Evolutionary conservation across 805 yeast genomes (phyloP).

Genomic region (Yarrowia hollandica): DNA sequence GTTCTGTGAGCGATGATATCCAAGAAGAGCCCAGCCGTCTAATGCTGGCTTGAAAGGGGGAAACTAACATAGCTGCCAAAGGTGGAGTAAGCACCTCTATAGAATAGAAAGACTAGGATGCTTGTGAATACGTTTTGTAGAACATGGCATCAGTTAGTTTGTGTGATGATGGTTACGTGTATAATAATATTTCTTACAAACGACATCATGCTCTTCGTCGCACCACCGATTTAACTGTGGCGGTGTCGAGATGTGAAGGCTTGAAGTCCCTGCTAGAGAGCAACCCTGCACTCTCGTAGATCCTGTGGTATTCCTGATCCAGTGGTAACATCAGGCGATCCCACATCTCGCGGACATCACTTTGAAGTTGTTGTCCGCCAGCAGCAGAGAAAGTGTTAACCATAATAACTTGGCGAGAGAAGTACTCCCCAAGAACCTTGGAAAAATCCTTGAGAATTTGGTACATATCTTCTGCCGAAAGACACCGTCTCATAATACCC

Average conservation of each 20-base stretch:
- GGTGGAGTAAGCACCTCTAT: constrained; percentile 9
- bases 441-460: constrained; percentile 38
- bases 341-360: constrained; percentile 43
- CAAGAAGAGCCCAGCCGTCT: constrained; percentile 15
- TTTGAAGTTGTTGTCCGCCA: constrained; percentile 44
- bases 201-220: background rate
- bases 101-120: background rate
- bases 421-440: constrained; percentile 41
- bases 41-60: constrained; percentile 12
- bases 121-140: too few species aligned
- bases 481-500: constrained; percentile 38
- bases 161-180: too few species aligned
- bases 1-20: background rate
- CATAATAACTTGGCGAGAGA: constrained; percentile 45
- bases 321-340: background rate
- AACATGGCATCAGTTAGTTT: too few species aligned
- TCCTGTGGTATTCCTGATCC: background rate
- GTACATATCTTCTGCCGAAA: constrained; percentile 41
- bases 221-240: constrained; percentile 7
- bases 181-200: too few species aligned
- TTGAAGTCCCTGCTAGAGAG: constrained; percentile 13
- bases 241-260: background rate
- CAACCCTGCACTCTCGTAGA: constrained; percentile 1
- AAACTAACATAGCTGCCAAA: constrained; percentile 27
- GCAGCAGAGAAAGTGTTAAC: constrained; percentile 42